These are phyloP conservation scores for Cladosporium colombiae DNA, from an alignment of 2,329 filamentous ascomycete species.

Conservation along the genomic window DNA sequence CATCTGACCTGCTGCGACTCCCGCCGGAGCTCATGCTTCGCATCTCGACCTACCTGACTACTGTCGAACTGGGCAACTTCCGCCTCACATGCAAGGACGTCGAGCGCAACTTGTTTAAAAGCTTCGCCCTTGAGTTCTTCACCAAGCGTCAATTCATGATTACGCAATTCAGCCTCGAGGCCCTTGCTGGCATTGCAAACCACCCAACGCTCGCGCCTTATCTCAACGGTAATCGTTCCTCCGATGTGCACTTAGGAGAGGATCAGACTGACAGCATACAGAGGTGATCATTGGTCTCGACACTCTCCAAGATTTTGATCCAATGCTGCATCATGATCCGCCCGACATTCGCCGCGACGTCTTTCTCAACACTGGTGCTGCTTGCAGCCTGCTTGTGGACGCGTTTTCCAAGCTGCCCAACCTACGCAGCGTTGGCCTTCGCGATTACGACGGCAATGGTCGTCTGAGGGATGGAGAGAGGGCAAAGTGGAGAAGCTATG, in stretches of 20 bases:
- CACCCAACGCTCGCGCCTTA: slow-evolving; percentile 40
- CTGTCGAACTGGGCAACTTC: slow-evolving; percentile 56
- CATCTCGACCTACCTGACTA: slow-evolving; percentile 56
- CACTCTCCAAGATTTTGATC: neutral
- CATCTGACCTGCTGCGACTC: slow-evolving; percentile 35
- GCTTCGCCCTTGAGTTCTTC: slow-evolving; percentile 65
- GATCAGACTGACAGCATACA: neutral
- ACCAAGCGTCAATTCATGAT: slow-evolving; percentile 67
- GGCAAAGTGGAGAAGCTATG: slow-evolving; percentile 58
- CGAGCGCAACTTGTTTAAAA: slow-evolving; percentile 56
- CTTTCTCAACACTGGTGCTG: slow-evolving; percentile 47
- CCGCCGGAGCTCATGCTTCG: slow-evolving; percentile 62
- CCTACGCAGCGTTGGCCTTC: slow-evolving; percentile 58
- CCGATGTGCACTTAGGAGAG: slow-evolving; percentile 15
- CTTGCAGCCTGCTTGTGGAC: slow-evolving; percentile 56
- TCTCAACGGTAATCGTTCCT: slow-evolving; percentile 41
- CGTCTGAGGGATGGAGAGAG: slow-evolving; percentile 52
- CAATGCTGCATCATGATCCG: neutral
- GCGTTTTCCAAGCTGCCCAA: slow-evolving; percentile 58
- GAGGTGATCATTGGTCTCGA: slow-evolving; percentile 13
- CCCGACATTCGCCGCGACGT: slow-evolving; percentile 27
- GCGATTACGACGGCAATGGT: slow-evolving; percentile 57
- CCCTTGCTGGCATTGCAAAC: slow-evolving; percentile 48
- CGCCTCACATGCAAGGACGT: slow-evolving; percentile 58
- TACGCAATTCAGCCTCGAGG: slow-evolving; percentile 56